Evolutionary conservation across 2,329 filamentous ascomycete species (phyloP).

Genomic region (Furcasterigmium sp.): DNA sequence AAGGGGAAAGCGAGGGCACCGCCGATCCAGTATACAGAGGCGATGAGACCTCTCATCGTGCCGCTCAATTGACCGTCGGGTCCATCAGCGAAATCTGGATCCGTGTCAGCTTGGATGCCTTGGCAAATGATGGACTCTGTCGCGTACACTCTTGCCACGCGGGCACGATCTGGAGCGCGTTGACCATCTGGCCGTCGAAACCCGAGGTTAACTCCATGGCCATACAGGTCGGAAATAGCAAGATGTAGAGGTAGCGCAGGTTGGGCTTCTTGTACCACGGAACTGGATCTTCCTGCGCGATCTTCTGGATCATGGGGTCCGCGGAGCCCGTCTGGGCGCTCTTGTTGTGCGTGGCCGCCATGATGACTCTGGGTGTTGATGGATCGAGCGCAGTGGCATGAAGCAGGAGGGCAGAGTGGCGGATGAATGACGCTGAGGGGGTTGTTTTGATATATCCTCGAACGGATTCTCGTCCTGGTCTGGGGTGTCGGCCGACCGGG

Average conservation of each 20-base stretch:
- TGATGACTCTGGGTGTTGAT: constrained; percentile 3
- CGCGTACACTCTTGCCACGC: constrained; percentile 28
- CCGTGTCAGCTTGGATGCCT: not conserved
- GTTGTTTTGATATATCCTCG: not conserved
- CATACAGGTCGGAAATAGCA: constrained; percentile 54
- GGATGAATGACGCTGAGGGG: constrained; percentile 1
- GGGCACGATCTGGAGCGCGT: constrained; percentile 32
- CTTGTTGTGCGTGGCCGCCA: constrained; percentile 2
- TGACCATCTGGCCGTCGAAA: constrained; percentile 38
- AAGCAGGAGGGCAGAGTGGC: not conserved
- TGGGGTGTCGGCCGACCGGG: not conserved
- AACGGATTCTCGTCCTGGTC: constrained; percentile 1
- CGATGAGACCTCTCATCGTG: constrained; percentile 45
- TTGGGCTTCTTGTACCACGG: constrained; percentile 55
- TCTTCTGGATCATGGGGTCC: constrained; percentile 21
- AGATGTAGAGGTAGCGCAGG: constrained; percentile 46
- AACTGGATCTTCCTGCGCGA: constrained; percentile 26
- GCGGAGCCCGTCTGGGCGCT: constrained; percentile 5
- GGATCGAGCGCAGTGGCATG: constrained; percentile 3
- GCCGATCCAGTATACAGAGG: constrained; percentile 54
- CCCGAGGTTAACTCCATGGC: constrained; percentile 49
- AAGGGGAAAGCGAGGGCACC: constrained; percentile 54
- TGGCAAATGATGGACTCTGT: constrained; percentile 16
- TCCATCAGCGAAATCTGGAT: constrained; percentile 12
- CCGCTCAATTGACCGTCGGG: constrained; percentile 38